Evolutionary conservation across 345 rosid species (phyloP).

Genomic region (Eucalyptus polybractea): DNA sequence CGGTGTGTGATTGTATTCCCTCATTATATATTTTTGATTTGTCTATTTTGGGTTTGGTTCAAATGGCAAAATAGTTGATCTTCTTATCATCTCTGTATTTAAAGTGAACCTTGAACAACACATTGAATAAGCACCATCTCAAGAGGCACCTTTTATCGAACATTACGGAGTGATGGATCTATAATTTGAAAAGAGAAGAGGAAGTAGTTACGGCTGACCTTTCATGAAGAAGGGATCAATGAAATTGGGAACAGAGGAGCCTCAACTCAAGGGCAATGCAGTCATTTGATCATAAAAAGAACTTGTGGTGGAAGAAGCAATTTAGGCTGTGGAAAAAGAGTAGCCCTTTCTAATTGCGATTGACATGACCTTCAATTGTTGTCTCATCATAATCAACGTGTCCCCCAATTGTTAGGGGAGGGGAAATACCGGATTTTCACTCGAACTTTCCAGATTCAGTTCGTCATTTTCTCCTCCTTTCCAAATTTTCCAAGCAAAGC

Average conservation of each 20-base stretch:
- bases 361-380: not conserved
- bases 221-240: not conserved
- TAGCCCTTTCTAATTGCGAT: not conserved
- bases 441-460: not conserved
- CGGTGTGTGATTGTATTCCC: fast-evolving
- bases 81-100: not conserved
- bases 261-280: not conserved
- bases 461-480: not conserved
- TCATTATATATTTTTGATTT: not conserved
- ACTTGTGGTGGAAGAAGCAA: not conserved
- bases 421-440: not conserved
- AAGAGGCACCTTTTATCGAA: not conserved
- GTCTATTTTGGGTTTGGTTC: not conserved
- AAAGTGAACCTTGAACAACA: not conserved
- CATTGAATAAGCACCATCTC: not conserved
- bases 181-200: not conserved
- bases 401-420: not conserved
- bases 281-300: not conserved
- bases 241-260: not conserved
- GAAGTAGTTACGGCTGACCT: not conserved
- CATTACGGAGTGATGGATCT: not conserved
- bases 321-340: not conserved
- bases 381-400: not conserved
- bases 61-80: not conserved
- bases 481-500: not conserved